phyloP scores from a whole-genome alignment of 1,139 yeast genomes.

The Magnusiomyces tetraspermus region DNA sequence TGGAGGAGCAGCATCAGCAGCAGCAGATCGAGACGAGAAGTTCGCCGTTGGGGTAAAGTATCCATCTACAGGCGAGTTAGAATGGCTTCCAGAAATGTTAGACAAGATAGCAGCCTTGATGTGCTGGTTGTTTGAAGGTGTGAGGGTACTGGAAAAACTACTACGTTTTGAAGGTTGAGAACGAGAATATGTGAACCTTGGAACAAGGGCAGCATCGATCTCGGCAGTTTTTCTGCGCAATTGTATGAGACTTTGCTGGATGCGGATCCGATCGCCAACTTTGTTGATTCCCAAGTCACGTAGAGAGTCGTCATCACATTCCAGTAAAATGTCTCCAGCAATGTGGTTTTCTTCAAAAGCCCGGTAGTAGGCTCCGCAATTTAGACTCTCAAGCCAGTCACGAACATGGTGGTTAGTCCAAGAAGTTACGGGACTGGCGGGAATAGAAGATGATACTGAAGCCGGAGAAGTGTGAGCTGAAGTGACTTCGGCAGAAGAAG shows the following conservation, averaged over 20 bases:
- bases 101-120: not conserved
- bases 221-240: slow-evolving; percentile 14
- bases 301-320: slow-evolving; percentile 59
- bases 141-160: not conserved
- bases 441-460: slow-evolving; percentile 11
- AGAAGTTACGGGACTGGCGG: slow-evolving; percentile 12
- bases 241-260: slow-evolving; percentile 43
- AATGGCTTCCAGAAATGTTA: not conserved
- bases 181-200: not conserved
- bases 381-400: slow-evolving; percentile 27
- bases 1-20: not conserved
- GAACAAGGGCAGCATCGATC: not conserved
- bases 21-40: not conserved
- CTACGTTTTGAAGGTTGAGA: not conserved
- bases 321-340: slow-evolving; percentile 49
- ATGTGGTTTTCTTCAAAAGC: slow-evolving; percentile 40
- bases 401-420: slow-evolving; percentile 30
- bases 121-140: slow-evolving; percentile 1
- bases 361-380: slow-evolving; percentile 22
- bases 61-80: slow-evolving; percentile 3
- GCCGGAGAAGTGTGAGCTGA: slow-evolving; percentile 8
- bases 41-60: slow-evolving; percentile 3
- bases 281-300: slow-evolving; percentile 65
- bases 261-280: slow-evolving; percentile 72
- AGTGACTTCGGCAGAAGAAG: not conserved